phyloP scores from a whole-genome alignment of 1,139 yeast genomes.

The Saccharomyces hybrid region DNA sequence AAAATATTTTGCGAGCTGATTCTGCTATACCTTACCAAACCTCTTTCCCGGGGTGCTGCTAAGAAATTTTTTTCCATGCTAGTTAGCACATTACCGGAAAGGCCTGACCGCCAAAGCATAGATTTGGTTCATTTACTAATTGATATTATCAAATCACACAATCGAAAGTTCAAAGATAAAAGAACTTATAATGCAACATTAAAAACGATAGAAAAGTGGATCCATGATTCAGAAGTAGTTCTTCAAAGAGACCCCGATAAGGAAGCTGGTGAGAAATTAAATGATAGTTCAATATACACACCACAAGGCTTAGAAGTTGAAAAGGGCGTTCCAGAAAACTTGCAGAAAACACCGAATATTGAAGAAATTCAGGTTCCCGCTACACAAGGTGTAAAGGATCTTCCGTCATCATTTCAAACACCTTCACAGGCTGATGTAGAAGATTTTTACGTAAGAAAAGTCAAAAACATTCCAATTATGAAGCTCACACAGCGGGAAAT shows the following conservation, averaged over 20 bases:
- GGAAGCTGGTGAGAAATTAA: neutral
- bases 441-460: neutral
- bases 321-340: neutral
- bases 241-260: neutral
- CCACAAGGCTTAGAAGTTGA: neutral
- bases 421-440: neutral
- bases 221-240: neutral
- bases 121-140: neutral
- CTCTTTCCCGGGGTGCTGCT: neutral
- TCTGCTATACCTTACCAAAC: neutral
- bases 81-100: neutral
- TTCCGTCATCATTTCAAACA: neutral
- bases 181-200: neutral
- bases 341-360: neutral
- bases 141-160: neutral
- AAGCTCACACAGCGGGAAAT: neutral
- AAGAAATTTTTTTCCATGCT: neutral
- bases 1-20: neutral
- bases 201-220: neutral
- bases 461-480: neutral
- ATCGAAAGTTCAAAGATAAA: neutral
- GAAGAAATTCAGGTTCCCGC: constrained; percentile 11
- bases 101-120: neutral
- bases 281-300: neutral
- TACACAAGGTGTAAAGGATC: constrained; percentile 7